Base-by-base conservation (phyloP, 2,329 filamentous ascomycete species). In the Ascochyta fabae region DNA sequence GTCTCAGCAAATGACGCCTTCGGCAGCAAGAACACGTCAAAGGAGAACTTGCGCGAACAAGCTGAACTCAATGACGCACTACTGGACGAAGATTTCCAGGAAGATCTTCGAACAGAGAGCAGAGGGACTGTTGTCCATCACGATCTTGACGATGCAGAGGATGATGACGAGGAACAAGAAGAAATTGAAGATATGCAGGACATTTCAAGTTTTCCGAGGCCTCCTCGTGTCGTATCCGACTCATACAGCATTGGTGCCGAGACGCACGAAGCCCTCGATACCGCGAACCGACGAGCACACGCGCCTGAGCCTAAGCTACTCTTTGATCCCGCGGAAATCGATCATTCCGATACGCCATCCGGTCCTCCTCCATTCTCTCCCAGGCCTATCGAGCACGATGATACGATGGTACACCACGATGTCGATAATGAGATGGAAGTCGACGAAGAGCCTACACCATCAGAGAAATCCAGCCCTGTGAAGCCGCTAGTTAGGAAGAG, bases 401-500 rank as follows among this genome's bases (percentile, higher is more conserved):
- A 71, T 29, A 71, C 66, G 3, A 59, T 72, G 19, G 60, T 68
- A 24, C 70, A 70, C 50, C 68, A 72, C 47, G 63, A 74, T 22
- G 64, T 68, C 3, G 72, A 76, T 22, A 73, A 77, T 24, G 71
- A 77, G 13, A 75, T 78, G 65, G 76, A 77, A 15, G 64, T 72
- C 42, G 82, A 84, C 35, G 84, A 84, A 51, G 84, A 84, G 58
- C 79, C 81, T 57, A 89, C 87, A 3, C 84, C 84, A 15, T 90
- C 88, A 2, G 88, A 91, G 43, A 83, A 80, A 0, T 91, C 90
- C 0, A 93, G 89, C 64, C 90, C 90, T 0, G 86, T 90, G 44
- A 84, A 91, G 63, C 89, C 89, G 2, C 81, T 91, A 27, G 84
- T 96, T 63, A 88, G 94, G 57, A 98, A 98, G 81, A 96, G 93